These are phyloP conservation scores for Leccinum fallax DNA, from an alignment of 1,284 basidiomycete species.

Conservation along the genomic window DNA sequence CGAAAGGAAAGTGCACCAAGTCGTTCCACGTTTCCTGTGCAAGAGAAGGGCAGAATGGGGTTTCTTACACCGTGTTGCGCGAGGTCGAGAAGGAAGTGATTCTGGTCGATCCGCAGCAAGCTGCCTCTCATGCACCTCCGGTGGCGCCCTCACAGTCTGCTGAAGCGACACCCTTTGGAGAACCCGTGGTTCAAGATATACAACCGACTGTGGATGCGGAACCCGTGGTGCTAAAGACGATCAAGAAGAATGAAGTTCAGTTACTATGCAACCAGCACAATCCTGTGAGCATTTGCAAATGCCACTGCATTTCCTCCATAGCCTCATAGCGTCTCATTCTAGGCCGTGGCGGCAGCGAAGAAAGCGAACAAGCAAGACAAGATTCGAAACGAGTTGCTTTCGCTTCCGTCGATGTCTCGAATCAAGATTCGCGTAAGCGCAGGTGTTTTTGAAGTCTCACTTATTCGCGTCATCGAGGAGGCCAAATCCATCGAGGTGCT, in stretches of 20 bases:
- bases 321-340: constrained; percentile 5
- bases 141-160: constrained; percentile 9
- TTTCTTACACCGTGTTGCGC: constrained; percentile 62
- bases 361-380: constrained; percentile 69
- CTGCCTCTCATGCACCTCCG: constrained; percentile 20
- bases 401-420: constrained; percentile 65
- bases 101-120: constrained; percentile 44
- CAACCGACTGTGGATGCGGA: constrained; percentile 14
- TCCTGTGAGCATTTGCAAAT: constrained; percentile 56
- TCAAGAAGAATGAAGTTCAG: constrained; percentile 73
- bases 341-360: constrained; percentile 74
- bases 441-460: constrained; percentile 79
- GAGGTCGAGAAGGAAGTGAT: constrained; percentile 81
- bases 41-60: constrained; percentile 53
- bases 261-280: constrained; percentile 82
- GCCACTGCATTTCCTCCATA: not conserved
- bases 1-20: constrained; percentile 89
- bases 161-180: not conserved
- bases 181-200: constrained; percentile 7
- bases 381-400: constrained; percentile 64
- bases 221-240: constrained; percentile 57
- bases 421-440: constrained; percentile 81
- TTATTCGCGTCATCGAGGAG: constrained; percentile 70
- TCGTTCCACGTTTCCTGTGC: constrained; percentile 96
- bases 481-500: constrained; percentile 73